phyloP scores from a whole-genome alignment of 208 protist genomes.

The Tritrichomonas foetus region DNA sequence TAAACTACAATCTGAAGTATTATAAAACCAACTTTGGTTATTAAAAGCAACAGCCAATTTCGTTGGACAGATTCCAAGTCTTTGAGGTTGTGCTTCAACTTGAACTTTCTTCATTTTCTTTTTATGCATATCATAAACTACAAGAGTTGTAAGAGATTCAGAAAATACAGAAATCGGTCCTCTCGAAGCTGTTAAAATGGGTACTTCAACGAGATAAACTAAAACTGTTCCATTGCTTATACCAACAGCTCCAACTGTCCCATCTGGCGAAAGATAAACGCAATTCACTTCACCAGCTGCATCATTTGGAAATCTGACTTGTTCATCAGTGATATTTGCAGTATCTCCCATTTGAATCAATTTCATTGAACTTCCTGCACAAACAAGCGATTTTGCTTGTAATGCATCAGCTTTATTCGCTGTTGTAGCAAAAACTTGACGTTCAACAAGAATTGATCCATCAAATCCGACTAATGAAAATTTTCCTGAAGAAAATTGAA shows the following conservation, averaged over 20 bases:
- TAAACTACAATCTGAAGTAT: background rate
- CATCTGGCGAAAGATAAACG: background rate
- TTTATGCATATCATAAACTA: constrained; percentile 1
- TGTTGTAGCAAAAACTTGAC: background rate
- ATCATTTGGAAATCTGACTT: background rate
- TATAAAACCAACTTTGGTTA: constrained; percentile 23
- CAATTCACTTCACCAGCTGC: background rate
- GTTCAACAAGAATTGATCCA: background rate
- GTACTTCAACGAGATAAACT: constrained; percentile 31
- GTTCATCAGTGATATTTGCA: constrained; percentile 22
- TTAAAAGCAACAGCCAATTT: background rate
- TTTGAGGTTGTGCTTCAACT: background rate
- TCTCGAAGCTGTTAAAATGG: background rate
- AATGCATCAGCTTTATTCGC: background rate
- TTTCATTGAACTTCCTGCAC: background rate
- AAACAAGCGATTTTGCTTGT: background rate
- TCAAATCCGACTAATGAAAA: background rate
- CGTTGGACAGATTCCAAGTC: background rate
- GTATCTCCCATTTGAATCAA: background rate
- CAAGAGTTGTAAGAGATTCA: background rate
- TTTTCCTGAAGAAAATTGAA: constrained; percentile 31
- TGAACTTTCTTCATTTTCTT: background rate
- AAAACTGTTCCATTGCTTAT: background rate
- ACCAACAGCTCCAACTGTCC: background rate
- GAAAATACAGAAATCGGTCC: background rate